These are phyloP conservation scores for Protomyces pachydermus DNA, from an alignment of 1,139 yeast species.

Conservation along the genomic window DNA sequence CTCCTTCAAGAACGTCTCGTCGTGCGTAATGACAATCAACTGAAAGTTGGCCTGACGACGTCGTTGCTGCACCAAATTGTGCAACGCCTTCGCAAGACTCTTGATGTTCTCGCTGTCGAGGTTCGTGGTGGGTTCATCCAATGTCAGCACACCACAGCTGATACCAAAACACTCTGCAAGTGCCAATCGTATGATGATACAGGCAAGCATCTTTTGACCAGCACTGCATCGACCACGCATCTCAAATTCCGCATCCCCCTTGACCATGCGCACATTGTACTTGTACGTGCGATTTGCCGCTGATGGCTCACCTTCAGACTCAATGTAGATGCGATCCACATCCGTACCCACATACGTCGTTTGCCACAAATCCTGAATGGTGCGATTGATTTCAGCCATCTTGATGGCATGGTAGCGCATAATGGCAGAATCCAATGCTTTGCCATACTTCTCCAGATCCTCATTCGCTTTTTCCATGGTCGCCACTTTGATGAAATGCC, in stretches of 20 bases:
- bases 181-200: conserved; percentile 84
- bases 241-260: conserved; percentile 84
- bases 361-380: conserved; percentile 87
- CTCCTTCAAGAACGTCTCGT: conserved; percentile 77
- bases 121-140: conserved; percentile 97
- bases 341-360: conserved; percentile 95
- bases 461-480: conserved; percentile 75
- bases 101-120: conserved; percentile 85
- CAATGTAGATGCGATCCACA: conserved; percentile 81
- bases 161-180: conserved; percentile 93
- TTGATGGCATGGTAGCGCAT: conserved; percentile 88
- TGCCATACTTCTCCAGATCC: conserved; percentile 75
- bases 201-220: conserved; percentile 92
- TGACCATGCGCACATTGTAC: conserved; percentile 91
- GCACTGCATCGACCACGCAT: conserved; percentile 99
- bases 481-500: conserved; percentile 71
- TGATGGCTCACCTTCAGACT: conserved; percentile 66
- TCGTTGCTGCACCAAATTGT: conserved; percentile 68
- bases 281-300: conserved; percentile 72
- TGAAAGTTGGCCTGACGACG: conserved; percentile 82
- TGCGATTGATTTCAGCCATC: conserved; percentile 87
- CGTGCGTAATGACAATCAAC: conserved; percentile 84
- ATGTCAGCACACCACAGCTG: conserved; percentile 89
- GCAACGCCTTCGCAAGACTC: conserved; percentile 75
- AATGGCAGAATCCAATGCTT: conserved; percentile 82